A percentile compares a stretch with the other conserved stretches of the same genome.
Conservation (phyloP, 2,329 filamentous ascomycete species). For the Arthroderma sp. region DNA sequence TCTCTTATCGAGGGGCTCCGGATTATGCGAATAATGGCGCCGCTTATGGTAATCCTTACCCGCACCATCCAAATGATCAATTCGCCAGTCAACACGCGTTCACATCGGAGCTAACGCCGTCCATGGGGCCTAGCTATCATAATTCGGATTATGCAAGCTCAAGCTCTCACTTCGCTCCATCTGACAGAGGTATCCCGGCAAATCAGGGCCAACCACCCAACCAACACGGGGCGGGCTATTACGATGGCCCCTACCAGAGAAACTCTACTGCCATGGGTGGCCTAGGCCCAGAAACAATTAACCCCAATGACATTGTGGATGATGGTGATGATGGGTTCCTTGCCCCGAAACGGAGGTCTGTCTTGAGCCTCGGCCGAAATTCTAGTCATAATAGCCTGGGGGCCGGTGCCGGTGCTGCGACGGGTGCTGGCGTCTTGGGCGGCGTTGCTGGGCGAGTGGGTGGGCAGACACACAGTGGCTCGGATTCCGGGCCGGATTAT, state of each 20-base stretch:
- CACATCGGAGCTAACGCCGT: neutral
- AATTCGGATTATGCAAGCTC: slow-evolving; percentile 1
- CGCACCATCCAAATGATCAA: neutral
- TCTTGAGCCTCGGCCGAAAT: slow-evolving; percentile 42
- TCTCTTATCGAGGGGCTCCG: too few relatives aligned
- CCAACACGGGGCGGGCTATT: slow-evolving; percentile 25
- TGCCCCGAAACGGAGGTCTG: slow-evolving; percentile 44
- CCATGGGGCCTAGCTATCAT: neutral
- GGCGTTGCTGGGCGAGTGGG: slow-evolving; percentile 29
- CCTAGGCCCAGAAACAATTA: slow-evolving; percentile 43
- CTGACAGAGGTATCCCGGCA: slow-evolving; percentile 39
- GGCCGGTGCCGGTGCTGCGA: slow-evolving; percentile 29
- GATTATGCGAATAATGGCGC: too few relatives aligned
- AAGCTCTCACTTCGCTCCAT: slow-evolving; percentile 21
- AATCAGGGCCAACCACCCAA: slow-evolving; percentile 22
- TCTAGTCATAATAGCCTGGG: slow-evolving; percentile 23
- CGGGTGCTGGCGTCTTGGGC: slow-evolving; percentile 29
- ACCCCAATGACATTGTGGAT: slow-evolving; percentile 70
- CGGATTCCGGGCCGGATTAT: slow-evolving; percentile 38
- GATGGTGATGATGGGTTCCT: slow-evolving; percentile 77
- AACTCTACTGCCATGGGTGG: slow-evolving; percentile 40
- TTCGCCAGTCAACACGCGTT: neutral
- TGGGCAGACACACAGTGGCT: slow-evolving; percentile 21
- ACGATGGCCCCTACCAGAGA: slow-evolving; percentile 55
- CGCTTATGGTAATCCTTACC: neutral